phyloP scores from a whole-genome alignment of 2,329 filamentous ascomycete species.

The Neonectria neomacrospora region DNA sequence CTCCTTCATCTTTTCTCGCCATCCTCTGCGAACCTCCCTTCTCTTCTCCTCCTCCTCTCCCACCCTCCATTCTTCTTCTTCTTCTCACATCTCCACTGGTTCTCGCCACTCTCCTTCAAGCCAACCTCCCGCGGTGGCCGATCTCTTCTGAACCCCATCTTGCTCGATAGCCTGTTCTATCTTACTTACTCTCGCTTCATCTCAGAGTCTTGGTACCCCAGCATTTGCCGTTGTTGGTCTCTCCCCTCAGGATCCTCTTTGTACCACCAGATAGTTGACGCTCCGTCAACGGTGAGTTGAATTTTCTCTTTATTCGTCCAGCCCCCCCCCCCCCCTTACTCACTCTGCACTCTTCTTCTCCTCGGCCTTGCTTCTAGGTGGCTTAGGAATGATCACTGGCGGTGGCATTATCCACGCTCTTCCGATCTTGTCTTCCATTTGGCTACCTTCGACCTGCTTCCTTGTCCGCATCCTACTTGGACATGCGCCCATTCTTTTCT shows the following conservation, averaged over 20 bases:
- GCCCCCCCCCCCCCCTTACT: neutral
- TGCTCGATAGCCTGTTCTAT: conserved; percentile 70
- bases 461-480: neutral
- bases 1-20: conserved; percentile 13
- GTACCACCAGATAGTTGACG: conserved; percentile 45
- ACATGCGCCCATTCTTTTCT: neutral
- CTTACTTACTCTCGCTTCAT: conserved; percentile 69
- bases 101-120: conserved; percentile 56
- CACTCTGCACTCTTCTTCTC: neutral
- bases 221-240: conserved; percentile 54
- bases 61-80: conserved; percentile 31
- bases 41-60: conserved; percentile 19
- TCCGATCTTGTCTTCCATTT: neutral
- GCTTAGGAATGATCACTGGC: neutral
- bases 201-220: conserved; percentile 62
- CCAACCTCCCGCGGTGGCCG: conserved; percentile 41
- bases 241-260: conserved; percentile 44
- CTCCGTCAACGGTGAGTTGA: conserved; percentile 45
- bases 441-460: neutral
- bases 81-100: conserved; percentile 48
- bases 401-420: neutral
- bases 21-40: conserved; percentile 17
- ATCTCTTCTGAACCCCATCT: conserved; percentile 58
- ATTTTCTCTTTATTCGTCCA: neutral
- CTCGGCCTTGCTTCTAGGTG: neutral